Evolutionary conservation across 1,139 yeast genomes (phyloP), one percentile per base, ranked within the genome.

Genomic region (Kluyveromyces sp.): DNA sequence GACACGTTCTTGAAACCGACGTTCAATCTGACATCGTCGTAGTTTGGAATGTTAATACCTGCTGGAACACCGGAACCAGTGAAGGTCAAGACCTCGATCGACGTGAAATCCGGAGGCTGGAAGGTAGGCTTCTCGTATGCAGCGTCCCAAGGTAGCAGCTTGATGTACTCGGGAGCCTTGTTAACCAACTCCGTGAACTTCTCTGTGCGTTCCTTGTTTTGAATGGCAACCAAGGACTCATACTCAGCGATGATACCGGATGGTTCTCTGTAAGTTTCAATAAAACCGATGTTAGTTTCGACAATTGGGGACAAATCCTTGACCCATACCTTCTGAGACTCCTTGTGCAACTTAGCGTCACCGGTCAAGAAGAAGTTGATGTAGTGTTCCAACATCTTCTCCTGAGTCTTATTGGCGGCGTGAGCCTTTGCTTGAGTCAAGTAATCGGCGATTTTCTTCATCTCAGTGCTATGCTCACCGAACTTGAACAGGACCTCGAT

Each of bases 141-240:
- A 43, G 66, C 60, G 48, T 74, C 76, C 95, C 96, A 87, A 33
- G 96, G 95, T 52, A 87, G 73, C 53, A 75, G 67, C 1, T 70
- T 53, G 50, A 87, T 83, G 57, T 79, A 83, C 16, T 69, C 64
- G 40, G 78, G 74, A 13, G 95, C 95, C 49, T 71, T 70, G 11
- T 69, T 64, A 17, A 87, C 95, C 54, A 87, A 71, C 13, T 69
- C 70, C 25, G 81, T 78, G 60, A 87, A 87, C 57, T 85, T 86
- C 42, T 77, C 81, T 18, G 96, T 87, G 51, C 94, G 75, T 52
- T 85, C 92, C 57, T 83, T 82, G 64, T 87, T 85, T 44, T 86
- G 94, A 78, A 86, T 83, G n/a, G 95, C 94, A 33, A 87, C 94
- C 39, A 87, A 68, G 29, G 95, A 88, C 67, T 87, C 95, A 92